These are phyloP conservation scores for Castanea crenata DNA, from an alignment of 306 rosid species.

Conservation along the genomic window DNA sequence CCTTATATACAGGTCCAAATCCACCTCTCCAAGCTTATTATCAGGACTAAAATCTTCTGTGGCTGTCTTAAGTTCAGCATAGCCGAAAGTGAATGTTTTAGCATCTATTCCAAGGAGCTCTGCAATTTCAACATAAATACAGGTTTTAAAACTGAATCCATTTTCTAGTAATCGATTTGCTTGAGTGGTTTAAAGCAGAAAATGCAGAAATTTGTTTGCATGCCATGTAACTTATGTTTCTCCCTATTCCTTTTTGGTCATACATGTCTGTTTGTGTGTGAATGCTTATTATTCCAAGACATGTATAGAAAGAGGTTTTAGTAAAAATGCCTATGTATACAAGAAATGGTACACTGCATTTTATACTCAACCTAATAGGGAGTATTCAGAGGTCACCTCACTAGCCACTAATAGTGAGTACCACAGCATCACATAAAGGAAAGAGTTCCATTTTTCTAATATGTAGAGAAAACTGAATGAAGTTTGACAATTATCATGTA, in stretches of 20 bases:
- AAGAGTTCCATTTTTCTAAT: neutral
- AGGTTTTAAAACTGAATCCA: neutral
- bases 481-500: neutral
- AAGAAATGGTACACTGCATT: neutral
- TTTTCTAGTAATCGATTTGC: neutral
- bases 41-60: no score
- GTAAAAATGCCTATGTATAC: neutral
- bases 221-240: no score
- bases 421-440: neutral
- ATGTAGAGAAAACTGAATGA: neutral
- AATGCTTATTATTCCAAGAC: neutral
- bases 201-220: neutral
- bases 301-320: neutral
- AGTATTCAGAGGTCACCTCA: neutral
- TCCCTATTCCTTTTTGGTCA: no score
- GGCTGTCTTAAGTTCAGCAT: no score
- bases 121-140: conserved; percentile 34
- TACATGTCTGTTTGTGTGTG: no score
- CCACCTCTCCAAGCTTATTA: no score
- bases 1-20: no score
- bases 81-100: no score
- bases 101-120: conserved; percentile 30
- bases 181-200: neutral
- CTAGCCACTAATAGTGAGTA: no score
- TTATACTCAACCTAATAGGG: neutral